phyloP scores from a whole-genome alignment of 495 filamentous ascomycete genomes.

The Annulohypoxylon stygium region DNA sequence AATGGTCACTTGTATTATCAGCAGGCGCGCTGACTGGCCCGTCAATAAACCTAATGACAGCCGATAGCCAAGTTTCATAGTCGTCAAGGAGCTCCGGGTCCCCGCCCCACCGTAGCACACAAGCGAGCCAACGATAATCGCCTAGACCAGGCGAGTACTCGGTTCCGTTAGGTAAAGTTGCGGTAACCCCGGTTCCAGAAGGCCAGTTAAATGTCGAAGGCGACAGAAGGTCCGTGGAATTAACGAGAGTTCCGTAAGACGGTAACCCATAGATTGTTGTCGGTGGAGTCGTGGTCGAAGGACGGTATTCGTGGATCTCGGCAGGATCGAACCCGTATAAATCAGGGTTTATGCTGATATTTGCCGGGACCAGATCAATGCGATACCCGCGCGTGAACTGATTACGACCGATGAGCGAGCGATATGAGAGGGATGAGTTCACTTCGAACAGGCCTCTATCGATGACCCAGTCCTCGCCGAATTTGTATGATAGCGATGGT shows the following conservation, averaged over 20 bases:
- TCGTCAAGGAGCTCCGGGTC: conserved; percentile 27
- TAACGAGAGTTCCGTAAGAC: conserved; percentile 38
- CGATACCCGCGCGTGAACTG: conserved; percentile 43
- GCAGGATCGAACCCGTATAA: conserved; percentile 43
- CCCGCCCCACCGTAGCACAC: conserved; percentile 46
- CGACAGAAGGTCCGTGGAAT: conserved; percentile 27
- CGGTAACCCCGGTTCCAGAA: conserved; percentile 21
- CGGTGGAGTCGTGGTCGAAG: conserved; percentile 25
- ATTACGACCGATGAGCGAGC: conserved; percentile 27
- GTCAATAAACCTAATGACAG: conserved; percentile 40
- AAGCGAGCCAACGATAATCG: conserved; percentile 44
- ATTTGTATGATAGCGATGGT: conserved; percentile 36
- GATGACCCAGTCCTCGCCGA: conserved; percentile 25
- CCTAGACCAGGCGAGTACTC: conserved; percentile 36
- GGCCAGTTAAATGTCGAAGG: conserved; percentile 41
- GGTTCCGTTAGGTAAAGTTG: conserved; percentile 20
- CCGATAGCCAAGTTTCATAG: conserved; percentile 47
- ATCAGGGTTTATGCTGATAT: conserved; percentile 39
- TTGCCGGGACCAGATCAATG: conserved; percentile 43
- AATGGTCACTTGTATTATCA: neutral
- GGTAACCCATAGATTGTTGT: conserved; percentile 23
- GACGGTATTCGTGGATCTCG: conserved; percentile 27
- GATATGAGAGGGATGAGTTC: conserved; percentile 30
- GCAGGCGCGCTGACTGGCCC: conserved; percentile 17
- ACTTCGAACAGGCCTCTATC: conserved; percentile 34